A percentile compares a stretch with the other conserved stretches of the same genome.
Evolutionary conservation across 306 rosid genomes (phyloP).

Genomic region (Fragaria iinumae): DNA sequence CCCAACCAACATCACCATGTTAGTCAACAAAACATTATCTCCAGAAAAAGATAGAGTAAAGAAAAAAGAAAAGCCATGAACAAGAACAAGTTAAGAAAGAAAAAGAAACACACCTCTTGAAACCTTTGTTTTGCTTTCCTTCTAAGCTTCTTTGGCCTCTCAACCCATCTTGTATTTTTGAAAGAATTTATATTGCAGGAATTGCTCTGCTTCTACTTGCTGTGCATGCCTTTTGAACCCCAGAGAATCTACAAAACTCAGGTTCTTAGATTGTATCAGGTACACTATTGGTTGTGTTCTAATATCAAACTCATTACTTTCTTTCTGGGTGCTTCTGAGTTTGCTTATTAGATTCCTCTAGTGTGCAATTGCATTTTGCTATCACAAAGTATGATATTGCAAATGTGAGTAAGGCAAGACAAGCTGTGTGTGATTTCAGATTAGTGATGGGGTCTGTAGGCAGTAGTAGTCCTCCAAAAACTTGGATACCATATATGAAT

Average conservation of each 20-base stretch:
- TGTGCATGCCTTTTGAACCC: conserved; percentile 23
- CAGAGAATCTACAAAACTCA: conserved; percentile 25
- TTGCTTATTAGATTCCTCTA: not conserved
- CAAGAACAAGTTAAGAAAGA: conserved; percentile 25
- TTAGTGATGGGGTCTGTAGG: conserved; percentile 59
- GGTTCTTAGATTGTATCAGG: conserved; percentile 23
- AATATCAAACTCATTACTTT: not conserved
- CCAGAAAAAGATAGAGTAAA: conserved; percentile 35
- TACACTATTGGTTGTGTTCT: conserved; percentile 8
- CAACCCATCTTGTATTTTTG: conserved; percentile 36
- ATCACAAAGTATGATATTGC: not conserved
- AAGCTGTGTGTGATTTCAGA: conserved; percentile 2
- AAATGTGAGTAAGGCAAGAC: not conserved
- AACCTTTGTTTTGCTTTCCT: conserved; percentile 41
- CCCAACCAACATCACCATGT: conserved; percentile 50
- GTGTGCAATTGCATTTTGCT: conserved; percentile 4
- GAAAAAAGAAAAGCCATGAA: conserved; percentile 32
- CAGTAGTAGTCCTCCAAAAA: conserved; percentile 48
- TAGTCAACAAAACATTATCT: conserved; percentile 62
- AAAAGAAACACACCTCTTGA: conserved; percentile 35
- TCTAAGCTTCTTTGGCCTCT: conserved; percentile 36
- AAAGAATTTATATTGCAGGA: conserved; percentile 25
- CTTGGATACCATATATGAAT: conserved; percentile 71
- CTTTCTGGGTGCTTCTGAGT: not conserved
- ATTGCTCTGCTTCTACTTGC: conserved; percentile 21